phyloP scores from a whole-genome alignment of 2,329 filamentous ascomycete species.

The Cladophialophora exuberans region DNA sequence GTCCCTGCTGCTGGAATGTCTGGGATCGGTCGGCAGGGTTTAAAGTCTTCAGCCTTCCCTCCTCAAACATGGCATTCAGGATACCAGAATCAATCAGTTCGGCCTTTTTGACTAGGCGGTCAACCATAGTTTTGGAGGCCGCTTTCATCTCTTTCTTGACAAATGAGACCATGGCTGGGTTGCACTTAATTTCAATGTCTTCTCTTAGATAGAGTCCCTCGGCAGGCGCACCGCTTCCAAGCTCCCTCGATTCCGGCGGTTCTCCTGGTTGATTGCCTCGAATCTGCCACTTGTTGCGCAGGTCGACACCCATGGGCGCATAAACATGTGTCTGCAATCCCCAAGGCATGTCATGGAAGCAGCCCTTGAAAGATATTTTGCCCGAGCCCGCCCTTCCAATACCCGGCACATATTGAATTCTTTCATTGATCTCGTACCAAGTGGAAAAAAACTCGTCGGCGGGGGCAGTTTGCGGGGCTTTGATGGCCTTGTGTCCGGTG shows the following conservation, averaged over 20 bases:
- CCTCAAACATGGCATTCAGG: constrained; percentile 33
- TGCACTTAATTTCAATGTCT: constrained; percentile 82
- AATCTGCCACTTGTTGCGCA: constrained; percentile 78
- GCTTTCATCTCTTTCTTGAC: constrained; percentile 83
- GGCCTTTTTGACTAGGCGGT: constrained; percentile 60
- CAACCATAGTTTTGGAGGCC: constrained; percentile 71
- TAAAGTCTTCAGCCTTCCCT: constrained; percentile 29
- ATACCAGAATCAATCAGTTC: constrained; percentile 43
- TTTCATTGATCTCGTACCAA: constrained; percentile 82
- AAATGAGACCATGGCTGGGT: constrained; percentile 73
- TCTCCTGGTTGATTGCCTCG: constrained; percentile 74
- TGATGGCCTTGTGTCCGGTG: constrained; percentile 68
- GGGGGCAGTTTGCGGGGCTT: constrained; percentile 66
- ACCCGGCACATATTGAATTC: constrained; percentile 74
- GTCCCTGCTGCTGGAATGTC: constrained; percentile 20
- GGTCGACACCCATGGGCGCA: constrained; percentile 78
- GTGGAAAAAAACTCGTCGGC: constrained; percentile 71
- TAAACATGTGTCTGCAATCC: constrained; percentile 84
- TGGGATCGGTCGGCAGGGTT: constrained; percentile 30
- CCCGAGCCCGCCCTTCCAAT: constrained; percentile 43
- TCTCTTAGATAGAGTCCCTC: constrained; percentile 78
- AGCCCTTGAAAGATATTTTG: constrained; percentile 76
- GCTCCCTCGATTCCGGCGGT: constrained; percentile 65
- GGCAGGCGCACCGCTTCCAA: constrained; percentile 67
- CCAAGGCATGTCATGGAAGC: constrained; percentile 73